These are phyloP conservation scores for Xylaria venustula DNA, from an alignment of 495 filamentous ascomycete genomes.

Conservation along the genomic window DNA sequence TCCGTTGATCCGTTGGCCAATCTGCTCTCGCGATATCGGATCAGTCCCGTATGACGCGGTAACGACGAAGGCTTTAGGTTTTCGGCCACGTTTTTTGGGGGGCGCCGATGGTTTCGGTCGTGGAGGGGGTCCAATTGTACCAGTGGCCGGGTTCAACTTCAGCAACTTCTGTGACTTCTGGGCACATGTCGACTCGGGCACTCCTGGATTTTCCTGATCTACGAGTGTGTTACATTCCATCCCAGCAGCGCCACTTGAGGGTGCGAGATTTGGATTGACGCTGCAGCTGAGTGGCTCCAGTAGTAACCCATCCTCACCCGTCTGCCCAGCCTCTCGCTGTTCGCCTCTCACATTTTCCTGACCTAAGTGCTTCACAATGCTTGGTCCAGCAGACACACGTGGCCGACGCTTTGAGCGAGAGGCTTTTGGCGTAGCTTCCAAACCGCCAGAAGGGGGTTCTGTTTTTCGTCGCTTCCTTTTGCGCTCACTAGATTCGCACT, in stretches of 20 bases:
- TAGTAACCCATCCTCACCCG: background rate
- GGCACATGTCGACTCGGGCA: background rate
- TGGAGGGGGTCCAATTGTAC: conserved; percentile 56
- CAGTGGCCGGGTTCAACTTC: conserved; percentile 48
- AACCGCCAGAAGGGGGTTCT: background rate
- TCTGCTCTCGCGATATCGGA: conserved; percentile 25
- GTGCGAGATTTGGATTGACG: background rate
- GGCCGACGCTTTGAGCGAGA: conserved; percentile 27
- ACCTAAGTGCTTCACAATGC: conserved; percentile 3
- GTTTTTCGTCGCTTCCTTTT: conserved; percentile 25
- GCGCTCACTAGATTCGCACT: conserved; percentile 9
- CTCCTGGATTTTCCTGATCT: background rate
- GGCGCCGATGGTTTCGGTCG: conserved; percentile 24
- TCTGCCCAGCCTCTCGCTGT: background rate
- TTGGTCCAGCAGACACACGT: conserved; percentile 8
- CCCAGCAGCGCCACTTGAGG: background rate
- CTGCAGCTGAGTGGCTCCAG: background rate
- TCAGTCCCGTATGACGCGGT: conserved; percentile 36
- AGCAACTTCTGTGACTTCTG: conserved; percentile 46
- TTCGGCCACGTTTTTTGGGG: conserved; percentile 16
- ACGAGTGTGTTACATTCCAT: background rate
- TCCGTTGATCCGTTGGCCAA: conserved; percentile 34
- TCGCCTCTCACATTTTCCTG: background rate
- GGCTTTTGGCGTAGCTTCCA: background rate
- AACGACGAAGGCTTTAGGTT: conserved; percentile 24